These are phyloP conservation scores for Jamesozyma spencerorum DNA, from an alignment of 805 yeast species.

Conservation along the genomic window DNA sequence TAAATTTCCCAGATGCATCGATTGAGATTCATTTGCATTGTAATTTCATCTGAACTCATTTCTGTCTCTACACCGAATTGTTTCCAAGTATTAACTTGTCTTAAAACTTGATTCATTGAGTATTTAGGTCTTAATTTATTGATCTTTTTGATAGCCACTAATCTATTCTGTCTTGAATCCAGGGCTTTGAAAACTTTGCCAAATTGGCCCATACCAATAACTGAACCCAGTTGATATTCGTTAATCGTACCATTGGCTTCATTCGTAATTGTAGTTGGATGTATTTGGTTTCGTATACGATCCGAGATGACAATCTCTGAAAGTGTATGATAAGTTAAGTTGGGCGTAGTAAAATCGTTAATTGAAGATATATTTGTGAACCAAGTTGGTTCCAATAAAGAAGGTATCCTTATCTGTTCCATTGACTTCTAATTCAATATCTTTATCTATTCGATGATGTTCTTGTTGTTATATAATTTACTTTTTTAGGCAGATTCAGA, in stretches of 20 bases:
- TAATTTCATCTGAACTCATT: conserved; percentile 18
- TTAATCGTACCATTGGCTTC: not conserved
- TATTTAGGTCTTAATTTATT: conserved; percentile 21
- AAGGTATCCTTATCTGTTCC: not conserved
- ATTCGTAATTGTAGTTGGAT: not conserved
- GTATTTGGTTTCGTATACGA: not conserved
- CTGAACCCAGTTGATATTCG: conserved; percentile 8
- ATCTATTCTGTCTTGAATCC: not conserved
- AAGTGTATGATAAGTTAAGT: too few relatives aligned
- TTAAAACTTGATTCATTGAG: conserved; percentile 24
- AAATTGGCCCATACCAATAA: conserved; percentile 27
- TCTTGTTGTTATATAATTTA: too few relatives aligned
- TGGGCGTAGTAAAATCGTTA: too few relatives aligned
- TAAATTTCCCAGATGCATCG: conserved; percentile 29
- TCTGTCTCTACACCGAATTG: conserved; percentile 8
- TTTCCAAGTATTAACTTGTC: conserved; percentile 21
- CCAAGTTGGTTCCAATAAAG: not conserved
- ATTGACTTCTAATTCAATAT: not conserved
- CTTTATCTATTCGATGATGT: too few relatives aligned
- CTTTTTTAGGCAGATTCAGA: too few relatives aligned
- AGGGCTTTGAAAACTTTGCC: conserved; percentile 26
- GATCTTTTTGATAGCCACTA: conserved; percentile 26
- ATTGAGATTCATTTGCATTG: conserved; percentile 23
- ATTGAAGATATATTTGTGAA: too few relatives aligned
- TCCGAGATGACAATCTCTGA: too few relatives aligned